These are phyloP conservation scores for Alternaria infectoria DNA, from an alignment of 2,329 filamentous ascomycete species.

Conservation along the genomic window DNA sequence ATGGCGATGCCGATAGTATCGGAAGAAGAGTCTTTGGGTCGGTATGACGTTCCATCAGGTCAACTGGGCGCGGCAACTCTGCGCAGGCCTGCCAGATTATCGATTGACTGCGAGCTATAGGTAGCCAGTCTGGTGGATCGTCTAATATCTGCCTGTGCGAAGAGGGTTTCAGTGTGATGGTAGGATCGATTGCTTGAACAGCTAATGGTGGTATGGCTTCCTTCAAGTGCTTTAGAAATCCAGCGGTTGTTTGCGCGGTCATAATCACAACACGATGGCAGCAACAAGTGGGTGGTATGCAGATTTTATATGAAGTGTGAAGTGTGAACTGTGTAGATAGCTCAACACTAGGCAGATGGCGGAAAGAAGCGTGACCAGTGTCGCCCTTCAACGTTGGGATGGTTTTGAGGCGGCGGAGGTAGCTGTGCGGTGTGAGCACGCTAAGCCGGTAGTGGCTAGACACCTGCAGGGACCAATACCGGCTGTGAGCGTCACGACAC, in stretches of 20 bases:
- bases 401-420: background rate
- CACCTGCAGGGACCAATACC: background rate
- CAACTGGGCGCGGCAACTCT: background rate
- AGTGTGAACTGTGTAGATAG: background rate
- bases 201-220: background rate
- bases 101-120: background rate
- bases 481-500: background rate
- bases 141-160: background rate
- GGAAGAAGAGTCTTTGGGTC: background rate
- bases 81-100: background rate
- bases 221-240: background rate
- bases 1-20: background rate
- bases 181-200: background rate
- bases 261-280: background rate
- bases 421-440: background rate
- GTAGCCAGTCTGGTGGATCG: background rate
- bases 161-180: background rate
- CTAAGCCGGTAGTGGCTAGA: background rate
- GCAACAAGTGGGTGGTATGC: background rate
- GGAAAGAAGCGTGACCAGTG: background rate
- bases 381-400: background rate
- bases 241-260: background rate
- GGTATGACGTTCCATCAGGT: background rate
- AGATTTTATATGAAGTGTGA: background rate
- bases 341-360: background rate